Evolutionary conservation across 2,329 filamentous ascomycete genomes (phyloP), one percentile per base, ranked within the genome.

Genomic region (Aspergillus novofumigatus): DNA sequence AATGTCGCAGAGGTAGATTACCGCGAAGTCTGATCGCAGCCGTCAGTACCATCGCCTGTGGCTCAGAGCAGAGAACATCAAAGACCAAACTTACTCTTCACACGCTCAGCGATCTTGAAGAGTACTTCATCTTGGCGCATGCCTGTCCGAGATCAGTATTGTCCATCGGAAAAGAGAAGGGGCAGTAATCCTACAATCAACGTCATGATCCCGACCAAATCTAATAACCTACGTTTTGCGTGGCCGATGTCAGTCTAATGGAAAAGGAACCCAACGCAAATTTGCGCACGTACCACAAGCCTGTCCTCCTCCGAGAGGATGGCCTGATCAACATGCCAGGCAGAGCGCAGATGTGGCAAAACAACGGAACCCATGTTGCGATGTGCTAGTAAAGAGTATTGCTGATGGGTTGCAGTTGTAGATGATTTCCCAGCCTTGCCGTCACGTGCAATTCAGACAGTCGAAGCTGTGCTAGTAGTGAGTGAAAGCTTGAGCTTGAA

Each of bases 311-410:
- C 92, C 47, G 82, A 84, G 70, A 91, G 86, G 71, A 97, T 97
- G 62, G 92, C 92, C 78, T 97, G 92, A 81, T 97, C 94, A 70
- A 99, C 94, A 76, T 99, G 94, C 94, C 93, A 99, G 75, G 91
- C 94, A 45, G 90, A 92, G 66, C 85, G 85, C 49, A 99, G 84
- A 76, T 97, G 93, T 49, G 93, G 93, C 53, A 99, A 86, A 51
- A 96, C 90, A 61, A 97, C 90, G 68, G 92, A 96, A 67, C 92
- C 91, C 85, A 87, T 87, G 60, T 50, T 72, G 59, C 45, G 3
- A 28, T 20, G 23, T 20, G 23, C 11, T 26, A n/a, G 23, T 38
- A 6, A 45, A 25, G 9, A 48, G 28, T 51, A 48, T 56, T 48
- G 17, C 21, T 47, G 14, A 55, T 25, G 26, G 26, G 52, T 2